Conservation (phyloP, 2,329 filamentous ascomycete species). For the Pyrenophora tritici-repentis region DNA sequence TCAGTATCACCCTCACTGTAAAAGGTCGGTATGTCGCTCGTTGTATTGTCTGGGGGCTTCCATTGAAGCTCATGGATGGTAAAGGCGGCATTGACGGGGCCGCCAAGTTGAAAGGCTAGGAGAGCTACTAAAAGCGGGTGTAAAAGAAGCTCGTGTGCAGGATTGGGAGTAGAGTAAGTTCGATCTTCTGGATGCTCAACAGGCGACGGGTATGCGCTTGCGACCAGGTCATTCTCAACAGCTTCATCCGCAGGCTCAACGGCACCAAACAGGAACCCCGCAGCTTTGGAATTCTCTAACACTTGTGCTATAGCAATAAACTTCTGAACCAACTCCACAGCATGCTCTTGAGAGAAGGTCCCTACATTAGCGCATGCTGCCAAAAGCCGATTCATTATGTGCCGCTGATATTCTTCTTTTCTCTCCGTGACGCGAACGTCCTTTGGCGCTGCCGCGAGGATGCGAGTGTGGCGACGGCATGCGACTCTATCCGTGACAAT, state of each 20-base stretch:
- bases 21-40: not conserved
- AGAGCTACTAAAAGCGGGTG: constrained; percentile 18
- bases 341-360: not conserved
- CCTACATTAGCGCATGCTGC: not conserved
- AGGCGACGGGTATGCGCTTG: not conserved
- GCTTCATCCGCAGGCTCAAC: not conserved
- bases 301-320: constrained; percentile 2
- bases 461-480: not conserved
- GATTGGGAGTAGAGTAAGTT: not conserved
- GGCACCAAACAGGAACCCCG: not conserved
- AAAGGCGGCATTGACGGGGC: constrained; percentile 18
- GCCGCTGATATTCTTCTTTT: not conserved
- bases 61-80: constrained; percentile 14
- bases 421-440: not conserved
- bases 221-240: not conserved
- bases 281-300: constrained; percentile 3
- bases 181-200: not conserved
- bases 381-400: not conserved
- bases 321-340: constrained; percentile 3
- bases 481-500: constrained; percentile 7
- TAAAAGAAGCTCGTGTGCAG: not conserved
- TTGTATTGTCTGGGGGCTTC: constrained; percentile 1
- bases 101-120: constrained; percentile 17
- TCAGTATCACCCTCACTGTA: constrained; percentile 15
- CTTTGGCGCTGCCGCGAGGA: not conserved